Conservation (phyloP, 176 grass and related monocot species). For the Zoysia pacifica region DNA sequence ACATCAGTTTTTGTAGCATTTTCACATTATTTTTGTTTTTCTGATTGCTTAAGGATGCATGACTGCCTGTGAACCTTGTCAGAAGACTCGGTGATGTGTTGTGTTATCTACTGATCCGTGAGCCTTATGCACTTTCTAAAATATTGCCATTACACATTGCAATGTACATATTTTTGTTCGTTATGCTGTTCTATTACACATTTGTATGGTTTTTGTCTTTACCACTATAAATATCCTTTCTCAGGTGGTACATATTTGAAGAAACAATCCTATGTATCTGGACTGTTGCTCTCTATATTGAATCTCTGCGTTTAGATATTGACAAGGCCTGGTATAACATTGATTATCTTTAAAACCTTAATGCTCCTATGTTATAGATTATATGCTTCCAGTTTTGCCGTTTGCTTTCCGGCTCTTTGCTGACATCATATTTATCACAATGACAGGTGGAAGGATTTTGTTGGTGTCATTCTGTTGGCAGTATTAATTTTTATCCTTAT, state of each 20-base stretch:
- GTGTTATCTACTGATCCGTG: background rate
- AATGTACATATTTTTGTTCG: background rate
- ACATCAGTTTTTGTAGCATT: background rate
- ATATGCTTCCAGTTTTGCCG: slow-evolving; percentile 34
- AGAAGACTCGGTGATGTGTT: background rate
- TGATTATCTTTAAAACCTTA: slow-evolving; percentile 6
- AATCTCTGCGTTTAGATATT: slow-evolving; percentile 56
- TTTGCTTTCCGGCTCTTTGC: slow-evolving; percentile 11
- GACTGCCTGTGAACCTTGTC: background rate
- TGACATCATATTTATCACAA: slow-evolving; percentile 28
- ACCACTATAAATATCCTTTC: slow-evolving; percentile 37
- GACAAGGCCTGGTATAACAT: slow-evolving; percentile 66
- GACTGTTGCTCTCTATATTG: slow-evolving; percentile 74
- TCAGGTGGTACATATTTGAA: slow-evolving; percentile 90
- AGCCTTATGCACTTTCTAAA: background rate
- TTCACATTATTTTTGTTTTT: background rate
- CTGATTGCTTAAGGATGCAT: background rate
- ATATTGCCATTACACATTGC: slow-evolving; percentile 20
- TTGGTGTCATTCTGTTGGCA: slow-evolving; percentile 69
- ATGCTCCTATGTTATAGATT: slow-evolving; percentile 17
- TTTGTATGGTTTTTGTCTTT: slow-evolving; percentile 15
- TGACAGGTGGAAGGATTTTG: slow-evolving; percentile 92
- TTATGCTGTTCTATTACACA: slow-evolving; percentile 24
- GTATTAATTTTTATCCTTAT: slow-evolving; percentile 77
- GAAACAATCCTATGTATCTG: slow-evolving; percentile 71